phyloP scores from a whole-genome alignment of 2,329 filamentous ascomycete genomes.

The Fusarium tjaetaba region DNA sequence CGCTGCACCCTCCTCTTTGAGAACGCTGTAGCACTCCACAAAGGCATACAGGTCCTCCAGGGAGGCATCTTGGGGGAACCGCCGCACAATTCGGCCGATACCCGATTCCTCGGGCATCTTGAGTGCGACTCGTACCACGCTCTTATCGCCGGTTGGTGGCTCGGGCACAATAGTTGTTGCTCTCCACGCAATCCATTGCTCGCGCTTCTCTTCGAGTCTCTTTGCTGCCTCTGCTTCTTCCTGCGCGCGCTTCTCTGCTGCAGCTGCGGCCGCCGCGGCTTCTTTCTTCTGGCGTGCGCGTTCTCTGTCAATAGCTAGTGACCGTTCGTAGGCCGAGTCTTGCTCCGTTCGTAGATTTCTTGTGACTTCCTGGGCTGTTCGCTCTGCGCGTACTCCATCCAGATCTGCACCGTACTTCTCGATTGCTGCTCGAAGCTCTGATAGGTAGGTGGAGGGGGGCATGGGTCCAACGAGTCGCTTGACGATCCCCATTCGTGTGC shows the following conservation, averaged over 20 bases:
- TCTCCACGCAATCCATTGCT: slow-evolving; percentile 85
- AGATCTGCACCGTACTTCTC: slow-evolving; percentile 81
- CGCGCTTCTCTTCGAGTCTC: slow-evolving; percentile 55
- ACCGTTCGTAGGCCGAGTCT: slow-evolving; percentile 92
- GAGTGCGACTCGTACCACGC: slow-evolving; percentile 76
- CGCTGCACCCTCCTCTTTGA: slow-evolving; percentile 55
- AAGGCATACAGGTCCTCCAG: slow-evolving; percentile 95
- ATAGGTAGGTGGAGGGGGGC: slow-evolving; percentile 74
- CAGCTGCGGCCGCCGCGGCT: slow-evolving; percentile 76
- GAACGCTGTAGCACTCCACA: slow-evolving; percentile 85
- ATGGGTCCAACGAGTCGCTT: slow-evolving; percentile 80
- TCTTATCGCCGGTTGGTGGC: slow-evolving; percentile 69
- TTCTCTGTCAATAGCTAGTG: slow-evolving; percentile 86
- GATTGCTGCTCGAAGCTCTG: slow-evolving; percentile 78
- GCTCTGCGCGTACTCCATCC: slow-evolving; percentile 76
- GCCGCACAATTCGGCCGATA: slow-evolving; percentile 79
- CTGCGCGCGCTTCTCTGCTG: slow-evolving; percentile 70
- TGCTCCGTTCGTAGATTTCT: slow-evolving; percentile 86
- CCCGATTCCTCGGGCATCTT: slow-evolving; percentile 69
- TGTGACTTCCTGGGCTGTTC: slow-evolving; percentile 83
- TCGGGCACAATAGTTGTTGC: slow-evolving; percentile 73
- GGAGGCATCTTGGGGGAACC: slow-evolving; percentile 74
- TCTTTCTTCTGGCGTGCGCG: slow-evolving; percentile 80
- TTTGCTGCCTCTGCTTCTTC: slow-evolving; percentile 70
- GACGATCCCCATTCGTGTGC: slow-evolving; percentile 90